Evolutionary conservation across 1,284 basidiomycete species (phyloP).

Genomic region (Trametes versicolor): DNA sequence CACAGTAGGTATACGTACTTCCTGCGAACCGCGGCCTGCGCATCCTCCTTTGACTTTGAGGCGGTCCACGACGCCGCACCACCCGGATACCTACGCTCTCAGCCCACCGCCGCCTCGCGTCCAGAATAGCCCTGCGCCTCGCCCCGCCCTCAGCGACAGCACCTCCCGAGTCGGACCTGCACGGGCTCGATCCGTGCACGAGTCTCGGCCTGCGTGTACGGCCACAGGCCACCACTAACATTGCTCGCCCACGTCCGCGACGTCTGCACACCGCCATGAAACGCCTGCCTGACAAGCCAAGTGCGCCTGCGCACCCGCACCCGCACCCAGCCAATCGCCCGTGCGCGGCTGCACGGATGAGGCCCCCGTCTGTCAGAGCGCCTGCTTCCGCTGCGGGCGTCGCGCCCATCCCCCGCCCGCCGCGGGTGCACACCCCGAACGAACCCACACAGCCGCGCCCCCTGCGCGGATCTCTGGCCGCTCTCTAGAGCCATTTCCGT

Average conservation of each 20-base stretch:
- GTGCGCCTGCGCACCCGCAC: not conserved
- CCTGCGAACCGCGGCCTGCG: conserved; percentile 14
- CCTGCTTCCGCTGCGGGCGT: conserved; percentile 15
- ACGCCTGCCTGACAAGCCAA: conserved; percentile 23
- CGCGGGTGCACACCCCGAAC: conserved; percentile 3
- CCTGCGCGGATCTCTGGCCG: not conserved
- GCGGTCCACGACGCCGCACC: conserved; percentile 15
- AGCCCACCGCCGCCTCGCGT: not conserved
- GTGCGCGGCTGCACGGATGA: not conserved
- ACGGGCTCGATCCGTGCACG: not conserved
- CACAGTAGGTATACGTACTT: not conserved
- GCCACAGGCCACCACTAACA: not conserved
- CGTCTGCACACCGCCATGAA: conserved; percentile 15
- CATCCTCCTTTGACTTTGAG: conserved; percentile 9
- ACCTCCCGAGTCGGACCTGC: not conserved
- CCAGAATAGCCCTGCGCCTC: conserved; percentile 12
- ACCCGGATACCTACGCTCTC: conserved; percentile 8
- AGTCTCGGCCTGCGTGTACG: conserved; percentile 1
- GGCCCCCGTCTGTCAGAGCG: not conserved
- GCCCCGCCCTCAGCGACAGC: conserved; percentile 4
- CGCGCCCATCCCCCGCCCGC: conserved; percentile 2
- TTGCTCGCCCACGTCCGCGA: not conserved
- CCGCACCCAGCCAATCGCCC: conserved; percentile 12
- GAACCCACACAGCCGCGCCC: not conserved
- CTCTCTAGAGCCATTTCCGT: not conserved